Percentiles rank a stretch among this genome's conserved stretches.
phyloP scores from a whole-genome alignment of 1,284 basidiomycete species.

The Sporisorium scitamineum region DNA sequence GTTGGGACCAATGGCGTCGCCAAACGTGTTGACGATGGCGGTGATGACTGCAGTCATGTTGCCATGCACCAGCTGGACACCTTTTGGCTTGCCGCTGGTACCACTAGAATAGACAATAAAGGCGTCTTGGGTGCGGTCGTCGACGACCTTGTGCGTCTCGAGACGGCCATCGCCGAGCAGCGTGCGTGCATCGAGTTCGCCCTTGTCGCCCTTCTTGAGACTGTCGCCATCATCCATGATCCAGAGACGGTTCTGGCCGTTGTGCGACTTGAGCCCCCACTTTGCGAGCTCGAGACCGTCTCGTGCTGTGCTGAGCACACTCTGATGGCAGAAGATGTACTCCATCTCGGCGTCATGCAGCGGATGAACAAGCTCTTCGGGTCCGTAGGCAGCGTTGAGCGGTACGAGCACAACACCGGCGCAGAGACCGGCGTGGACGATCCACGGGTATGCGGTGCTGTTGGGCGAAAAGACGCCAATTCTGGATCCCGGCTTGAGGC shows the following conservation, averaged over 20 bases:
- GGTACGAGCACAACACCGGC: slow-evolving; percentile 58
- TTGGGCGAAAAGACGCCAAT: slow-evolving; percentile 66
- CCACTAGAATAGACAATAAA: slow-evolving; percentile 65
- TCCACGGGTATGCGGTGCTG: slow-evolving; percentile 56
- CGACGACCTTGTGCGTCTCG: slow-evolving; percentile 47
- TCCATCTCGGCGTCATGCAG: slow-evolving; percentile 56
- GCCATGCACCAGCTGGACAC: slow-evolving; percentile 63
- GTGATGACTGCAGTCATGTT: slow-evolving; percentile 58
- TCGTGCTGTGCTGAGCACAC: slow-evolving; percentile 42
- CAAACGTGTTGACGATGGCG: slow-evolving; percentile 35
- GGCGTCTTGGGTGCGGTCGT: slow-evolving; percentile 48
- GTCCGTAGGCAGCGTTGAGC: slow-evolving; percentile 60
- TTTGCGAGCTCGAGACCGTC: slow-evolving; percentile 53
- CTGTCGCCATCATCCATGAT: slow-evolving; percentile 63
- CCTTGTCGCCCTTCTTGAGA: slow-evolving; percentile 44
- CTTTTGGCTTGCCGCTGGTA: slow-evolving; percentile 67
- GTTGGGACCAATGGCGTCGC: slow-evolving; percentile 43
- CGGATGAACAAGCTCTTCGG: slow-evolving; percentile 65
- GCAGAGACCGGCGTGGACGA: slow-evolving; percentile 56
- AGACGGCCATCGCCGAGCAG: slow-evolving; percentile 38
- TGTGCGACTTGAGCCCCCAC: slow-evolving; percentile 27
- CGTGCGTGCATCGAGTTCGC: slow-evolving; percentile 53
- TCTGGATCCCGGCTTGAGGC: slow-evolving; percentile 50
- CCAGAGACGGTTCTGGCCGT: slow-evolving; percentile 56
- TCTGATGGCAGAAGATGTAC: slow-evolving; percentile 58